Percentiles rank a stretch among this genome's conserved stretches.
Evolutionary conservation across 1,284 basidiomycete genomes (phyloP).

Genomic region (Afroboletus lepidellus): DNA sequence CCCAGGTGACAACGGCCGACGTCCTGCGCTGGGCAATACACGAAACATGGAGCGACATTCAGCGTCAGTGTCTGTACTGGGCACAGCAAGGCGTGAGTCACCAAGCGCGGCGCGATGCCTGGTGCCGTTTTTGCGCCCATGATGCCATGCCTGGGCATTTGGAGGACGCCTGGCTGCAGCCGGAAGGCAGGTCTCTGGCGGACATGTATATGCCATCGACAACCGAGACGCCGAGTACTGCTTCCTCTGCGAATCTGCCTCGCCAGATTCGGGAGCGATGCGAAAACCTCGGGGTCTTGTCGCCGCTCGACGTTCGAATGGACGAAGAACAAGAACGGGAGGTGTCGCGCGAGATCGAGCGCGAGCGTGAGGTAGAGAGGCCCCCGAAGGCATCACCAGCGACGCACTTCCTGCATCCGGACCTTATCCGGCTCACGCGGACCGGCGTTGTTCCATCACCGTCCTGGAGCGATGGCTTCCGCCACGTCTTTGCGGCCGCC

Average conservation of each 20-base stretch:
- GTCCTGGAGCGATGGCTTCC: not conserved
- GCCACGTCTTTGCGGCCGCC: not conserved
- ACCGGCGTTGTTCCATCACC: not conserved
- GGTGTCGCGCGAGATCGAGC: not conserved
- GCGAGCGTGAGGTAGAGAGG: not conserved
- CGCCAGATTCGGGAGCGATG: not conserved
- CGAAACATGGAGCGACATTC: slow-evolving; percentile 1
- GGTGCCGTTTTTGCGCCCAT: not conserved
- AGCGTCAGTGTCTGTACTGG: not conserved
- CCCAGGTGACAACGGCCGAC: not conserved
- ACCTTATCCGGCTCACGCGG: not conserved
- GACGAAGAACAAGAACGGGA: slow-evolving; percentile 3
- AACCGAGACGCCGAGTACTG: not conserved
- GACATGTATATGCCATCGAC: not conserved
- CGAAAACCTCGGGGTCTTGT: not conserved
- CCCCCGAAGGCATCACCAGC: not conserved
- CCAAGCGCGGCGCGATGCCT: not conserved
- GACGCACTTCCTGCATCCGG: not conserved
- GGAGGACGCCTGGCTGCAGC: not conserved
- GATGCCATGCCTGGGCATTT: not conserved
- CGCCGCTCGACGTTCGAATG: not conserved
- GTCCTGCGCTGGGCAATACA: slow-evolving; percentile 1
- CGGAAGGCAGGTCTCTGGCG: slow-evolving; percentile 1
- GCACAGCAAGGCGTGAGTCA: not conserved
- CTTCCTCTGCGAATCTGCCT: not conserved